Evolutionary conservation across 768 basidiomycete genomes (phyloP).

Genomic region (Podaxis rugospora): DNA sequence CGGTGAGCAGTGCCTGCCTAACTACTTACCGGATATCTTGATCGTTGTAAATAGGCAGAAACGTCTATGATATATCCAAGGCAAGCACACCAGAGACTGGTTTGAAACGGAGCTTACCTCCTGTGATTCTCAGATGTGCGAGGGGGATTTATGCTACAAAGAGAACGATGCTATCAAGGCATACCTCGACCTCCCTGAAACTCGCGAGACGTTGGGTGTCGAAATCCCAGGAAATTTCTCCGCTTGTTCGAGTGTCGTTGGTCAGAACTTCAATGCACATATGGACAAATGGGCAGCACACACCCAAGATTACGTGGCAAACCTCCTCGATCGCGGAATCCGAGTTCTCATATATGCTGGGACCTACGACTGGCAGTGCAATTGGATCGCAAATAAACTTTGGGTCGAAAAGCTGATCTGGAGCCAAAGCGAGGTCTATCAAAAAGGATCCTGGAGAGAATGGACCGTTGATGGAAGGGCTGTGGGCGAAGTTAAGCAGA

Average conservation of each 20-base stretch:
- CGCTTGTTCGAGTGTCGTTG: constrained; percentile 50
- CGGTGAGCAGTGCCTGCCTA: constrained; percentile 25
- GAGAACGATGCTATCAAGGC: constrained; percentile 35
- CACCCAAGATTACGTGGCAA: constrained; percentile 61
- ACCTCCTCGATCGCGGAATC: constrained; percentile 72
- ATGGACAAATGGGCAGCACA: constrained; percentile 58
- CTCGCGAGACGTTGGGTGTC: constrained; percentile 53
- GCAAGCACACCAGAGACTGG: constrained; percentile 3
- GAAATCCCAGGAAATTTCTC: constrained; percentile 50
- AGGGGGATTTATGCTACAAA: constrained; percentile 32
- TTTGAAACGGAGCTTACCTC: neutral
- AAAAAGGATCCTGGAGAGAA: constrained; percentile 29
- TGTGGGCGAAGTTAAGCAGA: constrained; percentile 52
- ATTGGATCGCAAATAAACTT: constrained; percentile 71
- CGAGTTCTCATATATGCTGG: constrained; percentile 72
- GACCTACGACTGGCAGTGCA: constrained; percentile 77
- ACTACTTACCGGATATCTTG: neutral
- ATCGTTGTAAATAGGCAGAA: constrained; percentile 28
- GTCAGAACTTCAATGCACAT: constrained; percentile 44
- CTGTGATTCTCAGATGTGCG: constrained; percentile 28
- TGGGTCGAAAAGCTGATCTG: constrained; percentile 76
- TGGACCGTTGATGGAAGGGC: constrained; percentile 53
- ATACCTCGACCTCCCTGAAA: constrained; percentile 54
- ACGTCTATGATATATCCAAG: constrained; percentile 60
- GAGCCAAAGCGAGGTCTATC: constrained; percentile 56